These are phyloP conservation scores for Suillus variegatus DNA, from an alignment of 768 basidiomycete species.

Conservation along the genomic window DNA sequence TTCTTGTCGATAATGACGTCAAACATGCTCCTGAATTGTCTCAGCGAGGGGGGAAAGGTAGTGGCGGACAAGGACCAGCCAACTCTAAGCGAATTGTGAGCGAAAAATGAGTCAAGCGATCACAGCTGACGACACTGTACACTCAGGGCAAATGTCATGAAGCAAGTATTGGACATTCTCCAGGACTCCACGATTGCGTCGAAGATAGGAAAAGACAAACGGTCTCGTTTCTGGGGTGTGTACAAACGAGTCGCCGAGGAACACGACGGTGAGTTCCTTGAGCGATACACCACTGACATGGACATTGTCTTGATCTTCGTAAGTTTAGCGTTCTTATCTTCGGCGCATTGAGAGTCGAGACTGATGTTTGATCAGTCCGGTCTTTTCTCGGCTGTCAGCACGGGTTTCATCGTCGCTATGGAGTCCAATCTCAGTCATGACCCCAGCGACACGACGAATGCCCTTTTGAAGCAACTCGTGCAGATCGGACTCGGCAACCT, in stretches of 20 bases:
- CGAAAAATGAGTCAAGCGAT: background rate
- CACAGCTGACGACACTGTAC: background rate
- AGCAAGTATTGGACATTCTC: background rate
- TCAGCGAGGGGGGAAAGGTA: background rate
- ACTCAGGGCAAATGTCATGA: background rate
- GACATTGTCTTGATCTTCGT: constrained; percentile 25
- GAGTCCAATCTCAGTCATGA: constrained; percentile 11
- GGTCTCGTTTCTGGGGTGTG: constrained; percentile 13
- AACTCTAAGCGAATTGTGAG: background rate
- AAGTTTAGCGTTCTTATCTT: background rate
- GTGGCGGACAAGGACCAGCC: background rate
- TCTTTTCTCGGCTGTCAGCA: constrained; percentile 16
- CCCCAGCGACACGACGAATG: constrained; percentile 14
- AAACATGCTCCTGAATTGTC: background rate
- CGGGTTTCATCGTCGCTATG: constrained; percentile 13
- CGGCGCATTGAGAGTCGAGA: background rate
- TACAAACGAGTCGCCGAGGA: constrained; percentile 15
- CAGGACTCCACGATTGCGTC: background rate
- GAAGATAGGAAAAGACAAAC: background rate
- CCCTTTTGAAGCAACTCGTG: constrained; percentile 12
- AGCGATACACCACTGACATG: constrained; percentile 17
- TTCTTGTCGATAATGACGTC: background rate
- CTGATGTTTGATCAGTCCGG: constrained; percentile 10
- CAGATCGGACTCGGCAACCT: constrained; percentile 8
- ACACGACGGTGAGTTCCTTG: constrained; percentile 18